A percentile compares a stretch with the other conserved stretches of the same genome.
Conservation (phyloP, 108 stramenopile genomes). For the Nitzschia palea region DNA sequence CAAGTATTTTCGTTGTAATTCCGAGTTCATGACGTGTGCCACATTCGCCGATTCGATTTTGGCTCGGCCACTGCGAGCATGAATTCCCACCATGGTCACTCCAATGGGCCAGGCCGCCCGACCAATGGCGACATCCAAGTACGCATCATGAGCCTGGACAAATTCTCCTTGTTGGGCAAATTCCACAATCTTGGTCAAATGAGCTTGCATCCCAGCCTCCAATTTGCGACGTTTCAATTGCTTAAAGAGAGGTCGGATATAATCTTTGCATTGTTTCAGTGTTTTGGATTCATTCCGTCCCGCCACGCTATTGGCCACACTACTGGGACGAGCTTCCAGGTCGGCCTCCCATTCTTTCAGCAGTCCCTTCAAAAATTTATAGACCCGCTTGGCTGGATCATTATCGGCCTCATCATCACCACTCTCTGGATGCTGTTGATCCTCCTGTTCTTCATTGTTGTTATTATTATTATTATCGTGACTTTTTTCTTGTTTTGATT, state of each 20-base stretch:
- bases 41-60: slow-evolving; percentile 94
- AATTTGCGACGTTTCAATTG: slow-evolving; percentile 64
- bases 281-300: slow-evolving; percentile 92
- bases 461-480: slow-evolving; percentile 2
- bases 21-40: slow-evolving; percentile 95
- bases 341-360: slow-evolving; percentile 89
- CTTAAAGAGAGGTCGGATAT: slow-evolving; percentile 92
- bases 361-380: slow-evolving; percentile 82
- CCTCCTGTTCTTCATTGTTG: background rate
- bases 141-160: slow-evolving; percentile 92
- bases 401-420: slow-evolving; percentile 34
- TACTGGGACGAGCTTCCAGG: slow-evolving; percentile 65
- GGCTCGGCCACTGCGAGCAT: slow-evolving; percentile 92
- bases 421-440: slow-evolving; percentile 4
- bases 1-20: slow-evolving; percentile 94
- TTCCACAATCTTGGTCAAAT: slow-evolving; percentile 84
- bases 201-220: slow-evolving; percentile 50
- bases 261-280: slow-evolving; percentile 94
- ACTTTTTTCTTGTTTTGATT: background rate
- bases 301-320: slow-evolving; percentile 52
- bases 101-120: slow-evolving; percentile 99
- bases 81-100: slow-evolving; percentile 98
- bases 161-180: slow-evolving; percentile 92
- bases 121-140: slow-evolving; percentile 94
- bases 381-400: slow-evolving; percentile 68